These are phyloP conservation scores for Carex sylvatica DNA, from an alignment of 202 grass and related monocot species.

Conservation along the genomic window DNA sequence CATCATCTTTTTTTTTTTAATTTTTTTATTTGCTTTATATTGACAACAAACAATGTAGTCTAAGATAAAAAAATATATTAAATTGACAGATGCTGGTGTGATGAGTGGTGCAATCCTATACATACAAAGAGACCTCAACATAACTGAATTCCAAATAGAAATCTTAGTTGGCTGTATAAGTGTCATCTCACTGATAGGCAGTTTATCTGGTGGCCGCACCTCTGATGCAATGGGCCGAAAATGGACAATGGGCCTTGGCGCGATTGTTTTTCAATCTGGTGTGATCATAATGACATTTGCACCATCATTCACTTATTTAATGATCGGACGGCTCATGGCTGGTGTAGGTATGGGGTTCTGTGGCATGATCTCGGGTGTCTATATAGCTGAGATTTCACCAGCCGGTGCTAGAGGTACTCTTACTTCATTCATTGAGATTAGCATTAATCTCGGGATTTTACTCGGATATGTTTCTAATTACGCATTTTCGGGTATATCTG, in stretches of 20 bases:
- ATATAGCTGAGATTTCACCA: conserved; percentile 82
- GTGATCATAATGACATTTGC: conserved; percentile 80
- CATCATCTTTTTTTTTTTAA: background rate
- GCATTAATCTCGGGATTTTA: conserved; percentile 81
- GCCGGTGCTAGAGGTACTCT: conserved; percentile 63
- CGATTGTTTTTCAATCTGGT: conserved; percentile 62
- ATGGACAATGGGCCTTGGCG: conserved; percentile 81
- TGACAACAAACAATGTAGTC: background rate
- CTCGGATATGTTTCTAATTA: conserved; percentile 87
- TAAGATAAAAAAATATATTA: background rate
- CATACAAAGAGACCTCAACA: conserved; percentile 82
- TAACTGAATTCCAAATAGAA: conserved; percentile 75
- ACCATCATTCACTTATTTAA: conserved; percentile 66
- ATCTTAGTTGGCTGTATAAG: conserved; percentile 76
- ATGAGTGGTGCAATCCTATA: conserved; percentile 83
- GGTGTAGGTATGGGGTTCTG: conserved; percentile 82
- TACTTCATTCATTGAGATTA: conserved; percentile 81
- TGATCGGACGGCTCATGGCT: conserved; percentile 63
- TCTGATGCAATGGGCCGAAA: conserved; percentile 79
- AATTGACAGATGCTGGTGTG: conserved; percentile 71
- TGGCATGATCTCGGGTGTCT: conserved; percentile 76
- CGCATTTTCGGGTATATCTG: conserved; percentile 65
- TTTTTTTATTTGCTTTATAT: background rate
- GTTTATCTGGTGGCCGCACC: conserved; percentile 69
- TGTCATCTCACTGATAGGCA: conserved; percentile 78